Percentiles rank a stretch among this genome's conserved stretches.
Evolutionary conservation across 192 early-diverging fungal species (phyloP).

Genomic region (Piromyces sp.): DNA sequence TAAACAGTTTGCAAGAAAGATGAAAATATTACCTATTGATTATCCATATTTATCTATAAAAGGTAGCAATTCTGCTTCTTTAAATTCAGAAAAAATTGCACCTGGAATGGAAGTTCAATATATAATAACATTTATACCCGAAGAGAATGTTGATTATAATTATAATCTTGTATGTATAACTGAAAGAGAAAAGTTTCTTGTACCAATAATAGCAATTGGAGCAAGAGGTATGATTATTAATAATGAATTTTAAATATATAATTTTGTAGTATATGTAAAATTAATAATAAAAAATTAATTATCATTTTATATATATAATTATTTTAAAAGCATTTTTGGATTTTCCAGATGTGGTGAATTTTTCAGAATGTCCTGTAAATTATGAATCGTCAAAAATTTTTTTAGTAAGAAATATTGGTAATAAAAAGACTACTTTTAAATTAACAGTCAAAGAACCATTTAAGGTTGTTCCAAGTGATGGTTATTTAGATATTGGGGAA

Average conservation of each 20-base stretch:
- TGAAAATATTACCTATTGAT: slow-evolving; percentile 29
- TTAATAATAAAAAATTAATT: too few relatives aligned
- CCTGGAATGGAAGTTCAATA: slow-evolving; percentile 41
- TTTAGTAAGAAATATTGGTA: slow-evolving; percentile 38
- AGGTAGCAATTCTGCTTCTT: slow-evolving; percentile 14
- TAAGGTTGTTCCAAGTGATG: slow-evolving; percentile 11
- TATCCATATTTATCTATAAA: slow-evolving; percentile 21
- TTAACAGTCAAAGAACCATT: slow-evolving; percentile 18
- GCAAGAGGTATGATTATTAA: slow-evolving; percentile 27
- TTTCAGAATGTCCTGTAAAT: slow-evolving; percentile 23
- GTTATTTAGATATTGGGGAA: slow-evolving; percentile 16
- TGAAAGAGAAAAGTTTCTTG: slow-evolving; percentile 36
- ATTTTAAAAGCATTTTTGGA: slow-evolving; percentile 23
- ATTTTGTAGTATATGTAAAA: too few relatives aligned
- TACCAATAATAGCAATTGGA: slow-evolving; percentile 30
- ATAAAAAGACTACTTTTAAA: slow-evolving; percentile 21
- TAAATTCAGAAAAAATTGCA: slow-evolving; percentile 32
- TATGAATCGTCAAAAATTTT: slow-evolving; percentile 16
- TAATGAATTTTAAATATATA: too few relatives aligned
- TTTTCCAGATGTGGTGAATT: slow-evolving; percentile 28
- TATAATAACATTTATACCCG: slow-evolving; percentile 31
- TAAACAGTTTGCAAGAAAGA: slow-evolving; percentile 22
- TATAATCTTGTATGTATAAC: slow-evolving; percentile 35
- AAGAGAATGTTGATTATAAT: slow-evolving; percentile 27
- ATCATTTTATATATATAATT: too few relatives aligned